Evolutionary conservation across 768 basidiomycete genomes (phyloP).

Genomic region (Rubroboletus satanas): DNA sequence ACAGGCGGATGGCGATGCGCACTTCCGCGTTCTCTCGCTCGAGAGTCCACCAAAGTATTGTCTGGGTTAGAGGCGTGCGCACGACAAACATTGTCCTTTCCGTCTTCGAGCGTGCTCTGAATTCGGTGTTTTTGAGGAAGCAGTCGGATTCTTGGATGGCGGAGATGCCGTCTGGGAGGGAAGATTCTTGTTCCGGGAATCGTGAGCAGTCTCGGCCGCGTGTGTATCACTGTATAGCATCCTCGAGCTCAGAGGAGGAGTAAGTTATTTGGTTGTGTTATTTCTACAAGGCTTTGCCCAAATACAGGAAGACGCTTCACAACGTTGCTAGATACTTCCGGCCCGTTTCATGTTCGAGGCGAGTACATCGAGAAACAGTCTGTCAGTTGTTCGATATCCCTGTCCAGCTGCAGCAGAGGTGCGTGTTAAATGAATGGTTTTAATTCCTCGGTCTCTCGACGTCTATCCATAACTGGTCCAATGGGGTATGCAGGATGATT

Average conservation of each 20-base stretch:
- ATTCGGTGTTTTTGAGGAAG: conserved; percentile 85
- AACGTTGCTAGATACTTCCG: too few relatives aligned
- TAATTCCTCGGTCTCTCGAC: too few relatives aligned
- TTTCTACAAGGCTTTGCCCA: too few relatives aligned
- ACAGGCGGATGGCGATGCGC: neutral
- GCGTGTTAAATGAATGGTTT: too few relatives aligned
- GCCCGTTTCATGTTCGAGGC: too few relatives aligned
- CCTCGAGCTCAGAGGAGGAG: neutral
- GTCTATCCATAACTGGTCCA: too few relatives aligned
- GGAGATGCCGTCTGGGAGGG: conserved; percentile 54
- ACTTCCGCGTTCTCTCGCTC: neutral
- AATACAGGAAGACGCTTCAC: too few relatives aligned
- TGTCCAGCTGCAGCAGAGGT: too few relatives aligned
- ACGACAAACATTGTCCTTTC: conserved; percentile 50
- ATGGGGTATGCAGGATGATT: too few relatives aligned
- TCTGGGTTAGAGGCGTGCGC: neutral
- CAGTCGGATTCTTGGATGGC: conserved; percentile 81
- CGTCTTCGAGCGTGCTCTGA: conserved; percentile 63
- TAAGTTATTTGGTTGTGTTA: too few relatives aligned
- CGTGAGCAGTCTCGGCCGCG: conserved; percentile 30
- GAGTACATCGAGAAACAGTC: too few relatives aligned
- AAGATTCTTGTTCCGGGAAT: conserved; percentile 40
- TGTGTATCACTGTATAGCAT: conserved; percentile 7
- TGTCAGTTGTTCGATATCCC: too few relatives aligned
- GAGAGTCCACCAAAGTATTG: conserved; percentile 56